phyloP scores from a whole-genome alignment of 805 yeast species.

The Myxozyma lipomycoides region DNA sequence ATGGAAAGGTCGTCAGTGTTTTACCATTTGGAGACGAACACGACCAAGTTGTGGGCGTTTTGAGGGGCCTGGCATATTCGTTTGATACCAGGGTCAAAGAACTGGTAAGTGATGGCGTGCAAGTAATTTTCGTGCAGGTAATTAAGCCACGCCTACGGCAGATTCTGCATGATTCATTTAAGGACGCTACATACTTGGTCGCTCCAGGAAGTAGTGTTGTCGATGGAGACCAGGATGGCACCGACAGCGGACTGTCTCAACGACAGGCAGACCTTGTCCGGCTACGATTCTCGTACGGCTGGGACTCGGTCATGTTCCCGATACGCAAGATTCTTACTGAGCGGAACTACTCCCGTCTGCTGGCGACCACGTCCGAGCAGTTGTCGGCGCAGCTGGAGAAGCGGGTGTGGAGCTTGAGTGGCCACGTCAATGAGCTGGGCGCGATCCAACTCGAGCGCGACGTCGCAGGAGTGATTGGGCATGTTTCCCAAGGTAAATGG shows the following conservation, averaged over 20 bases:
- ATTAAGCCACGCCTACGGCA: constrained; percentile 39
- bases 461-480: constrained; percentile 65
- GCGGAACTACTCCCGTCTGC: constrained; percentile 46
- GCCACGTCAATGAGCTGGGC: constrained; percentile 75
- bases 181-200: constrained; percentile 40
- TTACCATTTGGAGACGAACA: constrained; percentile 33
- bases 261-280: constrained; percentile 28
- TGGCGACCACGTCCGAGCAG: constrained; percentile 51
- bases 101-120: constrained; percentile 46
- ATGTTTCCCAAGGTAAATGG: constrained; percentile 58
- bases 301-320: constrained; percentile 65
- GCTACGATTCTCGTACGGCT: constrained; percentile 51
- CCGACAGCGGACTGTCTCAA: constrained; percentile 21
- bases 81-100: constrained; percentile 38
- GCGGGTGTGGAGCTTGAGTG: constrained; percentile 61
- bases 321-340: constrained; percentile 56
- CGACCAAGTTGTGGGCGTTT: constrained; percentile 19
- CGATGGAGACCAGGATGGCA: constrained; percentile 9
- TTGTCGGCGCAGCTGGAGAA: constrained; percentile 59
- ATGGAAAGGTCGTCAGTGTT: constrained; percentile 24
- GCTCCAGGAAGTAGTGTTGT: constrained; percentile 28
- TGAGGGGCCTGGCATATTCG: constrained; percentile 33
- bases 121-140: constrained; percentile 40
- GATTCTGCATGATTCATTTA: constrained; percentile 40
- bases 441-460: constrained; percentile 80